Conservation (phyloP, 2,329 filamentous ascomycete genomes). For the Pyrenochaeta sp. region DNA sequence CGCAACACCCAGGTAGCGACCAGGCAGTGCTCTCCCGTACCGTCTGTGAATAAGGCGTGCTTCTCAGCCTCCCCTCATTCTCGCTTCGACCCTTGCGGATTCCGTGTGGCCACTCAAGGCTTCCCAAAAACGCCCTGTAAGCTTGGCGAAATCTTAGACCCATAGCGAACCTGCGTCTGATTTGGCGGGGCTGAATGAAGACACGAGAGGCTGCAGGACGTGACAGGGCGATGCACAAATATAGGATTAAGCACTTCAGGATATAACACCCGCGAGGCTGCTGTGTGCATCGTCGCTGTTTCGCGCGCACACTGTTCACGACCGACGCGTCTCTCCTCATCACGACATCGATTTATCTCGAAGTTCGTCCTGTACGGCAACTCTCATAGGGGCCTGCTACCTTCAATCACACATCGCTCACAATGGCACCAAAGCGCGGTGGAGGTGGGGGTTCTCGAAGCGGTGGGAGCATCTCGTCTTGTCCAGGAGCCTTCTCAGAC, state of each 20-base stretch:
- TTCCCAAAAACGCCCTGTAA: conserved; percentile 10
- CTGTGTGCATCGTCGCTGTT: conserved; percentile 1
- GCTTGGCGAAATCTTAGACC: conserved; percentile 28
- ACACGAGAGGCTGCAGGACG: conserved; percentile 21
- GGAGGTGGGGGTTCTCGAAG: conserved; percentile 17
- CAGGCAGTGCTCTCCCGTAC: conserved; percentile 3
- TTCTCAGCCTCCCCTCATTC: conserved; percentile 4
- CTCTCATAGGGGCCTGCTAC: neutral
- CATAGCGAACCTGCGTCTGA: conserved; percentile 9
- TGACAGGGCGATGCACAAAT: conserved; percentile 17
- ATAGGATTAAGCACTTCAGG: conserved; percentile 15
- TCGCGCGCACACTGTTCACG: conserved; percentile 4
- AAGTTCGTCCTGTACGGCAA: neutral
- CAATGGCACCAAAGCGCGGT: conserved; percentile 36
- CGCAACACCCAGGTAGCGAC: neutral
- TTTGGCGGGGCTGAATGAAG: conserved; percentile 21
- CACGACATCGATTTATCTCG: neutral
- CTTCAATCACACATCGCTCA: neutral
- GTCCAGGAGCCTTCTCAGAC: conserved; percentile 24
- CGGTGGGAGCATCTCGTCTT: conserved; percentile 10
- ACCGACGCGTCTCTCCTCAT: neutral
- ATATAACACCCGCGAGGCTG: conserved; percentile 25
- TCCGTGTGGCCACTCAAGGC: conserved; percentile 12
- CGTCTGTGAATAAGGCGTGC: neutral
- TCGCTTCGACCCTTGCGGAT: conserved; percentile 12